A percentile compares a stretch with the other conserved stretches of the same genome.
phyloP scores from a whole-genome alignment of 441 rosid genomes.

The Sinapis alba region DNA sequence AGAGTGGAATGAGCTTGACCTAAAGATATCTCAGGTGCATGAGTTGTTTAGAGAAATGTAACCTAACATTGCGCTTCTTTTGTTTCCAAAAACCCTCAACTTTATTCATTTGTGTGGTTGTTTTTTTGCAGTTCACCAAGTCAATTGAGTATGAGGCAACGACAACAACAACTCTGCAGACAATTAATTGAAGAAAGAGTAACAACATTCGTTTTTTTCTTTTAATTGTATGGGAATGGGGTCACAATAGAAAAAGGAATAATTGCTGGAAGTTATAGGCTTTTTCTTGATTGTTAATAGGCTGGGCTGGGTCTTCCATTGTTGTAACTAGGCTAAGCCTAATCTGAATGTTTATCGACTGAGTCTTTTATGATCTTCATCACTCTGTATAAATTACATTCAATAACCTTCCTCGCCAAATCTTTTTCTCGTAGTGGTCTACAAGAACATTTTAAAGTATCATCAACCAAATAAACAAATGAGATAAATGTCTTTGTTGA shows the following conservation, averaged over 20 bases:
- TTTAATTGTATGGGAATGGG: conserved; percentile 1
- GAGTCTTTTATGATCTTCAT: background rate
- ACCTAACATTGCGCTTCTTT: background rate
- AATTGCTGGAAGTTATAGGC: background rate
- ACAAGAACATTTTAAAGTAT: background rate
- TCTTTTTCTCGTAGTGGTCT: background rate
- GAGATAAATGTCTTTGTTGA: background rate
- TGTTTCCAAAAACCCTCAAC: background rate
- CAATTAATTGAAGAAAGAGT: conserved; percentile 39
- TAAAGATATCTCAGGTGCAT: conserved; percentile 93
- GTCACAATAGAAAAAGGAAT: background rate
- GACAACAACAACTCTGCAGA: conserved; percentile 35
- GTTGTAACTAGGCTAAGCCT: background rate
- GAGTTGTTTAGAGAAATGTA: background rate
- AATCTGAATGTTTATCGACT: background rate
- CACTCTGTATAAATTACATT: background rate
- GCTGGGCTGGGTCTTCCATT: background rate
- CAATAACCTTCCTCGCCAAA: background rate
- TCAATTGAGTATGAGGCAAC: conserved; percentile 68
- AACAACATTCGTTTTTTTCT: conserved; percentile 11
- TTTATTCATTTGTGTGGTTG: background rate
- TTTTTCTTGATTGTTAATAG: conserved; percentile 7
- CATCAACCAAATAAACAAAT: background rate
- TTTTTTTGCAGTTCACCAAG: conserved; percentile 67
- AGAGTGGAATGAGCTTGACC: conserved; percentile 96